Conservation (phyloP, 139 green algal species). For the Eudorina sp. region DNA sequence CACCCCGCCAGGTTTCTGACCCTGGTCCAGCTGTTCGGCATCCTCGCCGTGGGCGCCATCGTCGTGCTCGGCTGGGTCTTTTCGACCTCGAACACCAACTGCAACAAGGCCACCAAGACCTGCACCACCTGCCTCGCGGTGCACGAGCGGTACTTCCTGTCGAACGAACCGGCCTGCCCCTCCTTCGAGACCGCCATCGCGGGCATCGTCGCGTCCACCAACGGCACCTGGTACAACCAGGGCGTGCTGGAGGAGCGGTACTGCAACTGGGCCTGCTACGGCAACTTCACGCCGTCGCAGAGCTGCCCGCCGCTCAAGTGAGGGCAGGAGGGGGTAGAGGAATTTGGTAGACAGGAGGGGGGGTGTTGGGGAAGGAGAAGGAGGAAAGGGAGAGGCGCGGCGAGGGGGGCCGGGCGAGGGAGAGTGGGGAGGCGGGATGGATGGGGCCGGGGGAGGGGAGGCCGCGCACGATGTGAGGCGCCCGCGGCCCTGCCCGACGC, state of each 20-base stretch:
- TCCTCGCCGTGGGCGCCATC: conserved; percentile 22
- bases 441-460: too few relatives aligned
- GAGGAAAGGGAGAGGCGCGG: too few relatives aligned
- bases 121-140: conserved; percentile 36
- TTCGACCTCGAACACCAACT: conserved; percentile 11
- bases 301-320: neutral
- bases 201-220: neutral
- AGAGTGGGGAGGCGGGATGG: too few relatives aligned
- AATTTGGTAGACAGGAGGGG: neutral
- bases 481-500: too few relatives aligned
- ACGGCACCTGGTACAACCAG: conserved; percentile 34
- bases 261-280: conserved; percentile 32
- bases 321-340: too few relatives aligned
- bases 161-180: conserved; percentile 6
- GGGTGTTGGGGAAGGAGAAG: neutral
- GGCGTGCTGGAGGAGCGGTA: conserved; percentile 9
- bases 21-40: neutral
- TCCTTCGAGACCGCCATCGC: conserved; percentile 11
- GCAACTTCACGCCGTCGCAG: conserved; percentile 17
- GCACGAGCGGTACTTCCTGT: conserved; percentile 36
- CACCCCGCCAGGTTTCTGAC: conserved; percentile 7
- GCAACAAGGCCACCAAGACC: conserved; percentile 38
- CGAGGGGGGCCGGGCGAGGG: too few relatives aligned
- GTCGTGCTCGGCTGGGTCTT: conserved; percentile 39
- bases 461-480: too few relatives aligned